phyloP scores from a whole-genome alignment of 2,329 filamentous ascomycete species.

The Beauveria sp. region DNA sequence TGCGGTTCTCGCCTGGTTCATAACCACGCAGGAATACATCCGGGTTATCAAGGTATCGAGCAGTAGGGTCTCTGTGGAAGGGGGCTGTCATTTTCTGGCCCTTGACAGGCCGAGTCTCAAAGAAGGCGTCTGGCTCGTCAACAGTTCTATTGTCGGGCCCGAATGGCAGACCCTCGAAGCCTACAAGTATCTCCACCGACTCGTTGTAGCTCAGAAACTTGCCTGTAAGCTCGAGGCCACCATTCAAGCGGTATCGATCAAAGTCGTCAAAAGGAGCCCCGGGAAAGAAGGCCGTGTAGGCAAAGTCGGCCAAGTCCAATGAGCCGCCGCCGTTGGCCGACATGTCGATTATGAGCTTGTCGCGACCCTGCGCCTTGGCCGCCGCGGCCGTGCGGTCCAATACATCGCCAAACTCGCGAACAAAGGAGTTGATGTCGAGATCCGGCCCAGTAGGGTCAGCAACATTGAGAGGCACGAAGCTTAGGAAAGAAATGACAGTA shows the following conservation, averaged over 20 bases:
- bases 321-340: conserved; percentile 51
- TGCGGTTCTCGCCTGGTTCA: not conserved
- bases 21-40: not conserved
- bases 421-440: conserved; percentile 16
- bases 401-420: conserved; percentile 33
- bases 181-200: not conserved
- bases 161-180: not conserved
- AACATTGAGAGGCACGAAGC: conserved; percentile 12
- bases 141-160: not conserved
- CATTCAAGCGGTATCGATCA: not conserved
- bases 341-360: conserved; percentile 54
- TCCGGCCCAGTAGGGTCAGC: not conserved
- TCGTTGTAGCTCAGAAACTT: not conserved
- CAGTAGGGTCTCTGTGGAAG: not conserved
- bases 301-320: conserved; percentile 2
- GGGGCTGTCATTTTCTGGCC: not conserved
- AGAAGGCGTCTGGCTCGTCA: not conserved
- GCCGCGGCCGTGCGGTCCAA: conserved; percentile 13
- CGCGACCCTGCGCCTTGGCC: conserved; percentile 40
- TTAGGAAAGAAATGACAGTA: conserved; percentile 19
- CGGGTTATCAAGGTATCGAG: not conserved
- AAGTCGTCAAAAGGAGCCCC: conserved; percentile 3
- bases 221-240: not conserved
- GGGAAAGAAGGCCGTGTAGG: not conserved
- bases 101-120: not conserved